Evolutionary conservation across 306 rosid species (phyloP).

Genomic region (Oxytropis ochrocephala): DNA sequence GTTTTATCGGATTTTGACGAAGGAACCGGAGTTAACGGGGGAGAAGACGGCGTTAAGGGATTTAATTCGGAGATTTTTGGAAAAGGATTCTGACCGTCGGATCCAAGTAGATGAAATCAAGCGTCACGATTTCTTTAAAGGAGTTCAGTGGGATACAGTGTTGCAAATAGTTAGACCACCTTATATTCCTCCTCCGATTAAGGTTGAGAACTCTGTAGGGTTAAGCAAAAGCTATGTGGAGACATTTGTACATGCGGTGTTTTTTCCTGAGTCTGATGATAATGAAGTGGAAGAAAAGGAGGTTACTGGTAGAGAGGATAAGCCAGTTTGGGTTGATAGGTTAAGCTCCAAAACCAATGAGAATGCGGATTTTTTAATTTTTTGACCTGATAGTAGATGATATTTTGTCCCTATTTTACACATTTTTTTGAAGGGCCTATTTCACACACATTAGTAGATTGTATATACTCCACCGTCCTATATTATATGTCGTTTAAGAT

Average conservation of each 20-base stretch:
- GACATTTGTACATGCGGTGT: constrained; percentile 50
- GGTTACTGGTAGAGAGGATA: background rate
- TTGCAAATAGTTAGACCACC: constrained; percentile 59
- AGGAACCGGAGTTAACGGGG: constrained; percentile 62
- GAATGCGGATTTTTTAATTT: constrained; percentile 37
- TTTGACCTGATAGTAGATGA: constrained; percentile 31
- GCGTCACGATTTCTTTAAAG: constrained; percentile 69
- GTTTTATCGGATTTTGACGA: constrained; percentile 54
- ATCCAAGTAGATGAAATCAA: constrained; percentile 53
- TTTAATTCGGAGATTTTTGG: constrained; percentile 51
- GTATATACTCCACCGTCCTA: too few relatives aligned
- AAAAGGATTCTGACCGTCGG: constrained; percentile 63
- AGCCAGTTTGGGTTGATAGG: constrained; percentile 19
- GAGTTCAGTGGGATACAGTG: constrained; percentile 58
- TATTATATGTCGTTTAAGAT: too few relatives aligned
- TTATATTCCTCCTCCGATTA: constrained; percentile 43
- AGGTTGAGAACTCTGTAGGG: constrained; percentile 22
- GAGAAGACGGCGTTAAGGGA: constrained; percentile 71
- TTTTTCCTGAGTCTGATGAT: constrained; percentile 18
- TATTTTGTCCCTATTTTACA: too few relatives aligned
- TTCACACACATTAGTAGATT: too few relatives aligned
- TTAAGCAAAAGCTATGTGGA: constrained; percentile 44
- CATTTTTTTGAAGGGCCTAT: background rate
- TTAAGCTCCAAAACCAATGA: constrained; percentile 16
- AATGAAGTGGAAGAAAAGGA: background rate